phyloP scores from a whole-genome alignment of 1,139 yeast species.

The Lodderomyces elongisporus region DNA sequence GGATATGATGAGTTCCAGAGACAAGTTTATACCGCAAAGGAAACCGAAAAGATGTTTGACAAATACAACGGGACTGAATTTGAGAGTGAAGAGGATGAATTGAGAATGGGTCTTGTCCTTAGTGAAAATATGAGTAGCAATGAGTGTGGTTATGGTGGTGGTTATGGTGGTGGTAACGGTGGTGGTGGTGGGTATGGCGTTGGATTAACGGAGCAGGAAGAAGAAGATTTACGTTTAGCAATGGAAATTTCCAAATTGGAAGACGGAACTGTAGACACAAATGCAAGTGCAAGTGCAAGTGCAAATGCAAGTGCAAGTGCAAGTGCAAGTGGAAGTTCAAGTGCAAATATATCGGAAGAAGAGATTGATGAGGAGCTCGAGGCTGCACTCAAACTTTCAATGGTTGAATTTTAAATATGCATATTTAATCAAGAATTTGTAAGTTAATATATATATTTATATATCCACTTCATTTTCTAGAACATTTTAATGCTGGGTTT shows the following conservation, averaged over 20 bases:
- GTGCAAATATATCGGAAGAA: conserved; percentile 3
- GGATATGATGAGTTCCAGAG: conserved; percentile 36
- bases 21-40: conserved; percentile 16
- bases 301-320: no score
- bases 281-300: no score
- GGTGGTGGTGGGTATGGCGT: no score
- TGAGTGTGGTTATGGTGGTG: neutral
- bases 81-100: conserved; percentile 42
- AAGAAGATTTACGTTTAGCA: conserved; percentile 23
- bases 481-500: no score
- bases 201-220: conserved; percentile 9
- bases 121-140: conserved; percentile 29
- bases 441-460: no score
- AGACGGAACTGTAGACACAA: conserved; percentile 4
- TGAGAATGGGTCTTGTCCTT: conserved; percentile 50
- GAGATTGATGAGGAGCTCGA: no score
- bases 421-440: no score
- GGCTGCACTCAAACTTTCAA: no score
- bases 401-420: no score
- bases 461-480: no score
- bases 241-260: conserved; percentile 19
- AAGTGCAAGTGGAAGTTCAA: conserved; percentile 1
- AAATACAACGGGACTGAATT: conserved; percentile 42
- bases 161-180: no score
- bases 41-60: conserved; percentile 26